Conservation (phyloP, 768 basidiomycete species). For the Boletus edulis region DNA sequence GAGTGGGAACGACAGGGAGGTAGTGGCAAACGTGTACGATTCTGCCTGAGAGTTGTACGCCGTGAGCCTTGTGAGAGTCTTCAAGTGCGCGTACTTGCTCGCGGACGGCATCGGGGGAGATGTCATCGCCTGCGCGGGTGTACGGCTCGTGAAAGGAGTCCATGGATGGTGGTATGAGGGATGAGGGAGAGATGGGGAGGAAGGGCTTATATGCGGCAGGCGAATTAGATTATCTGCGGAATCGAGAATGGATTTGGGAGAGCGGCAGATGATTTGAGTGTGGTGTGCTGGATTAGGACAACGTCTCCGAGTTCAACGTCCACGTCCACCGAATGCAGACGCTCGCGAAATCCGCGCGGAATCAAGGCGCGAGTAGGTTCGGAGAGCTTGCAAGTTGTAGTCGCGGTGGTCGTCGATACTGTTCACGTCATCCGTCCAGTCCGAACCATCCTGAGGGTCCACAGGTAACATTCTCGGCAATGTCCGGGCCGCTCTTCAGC, state of each 20-base stretch:
- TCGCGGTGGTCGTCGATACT: slow-evolving; percentile 1
- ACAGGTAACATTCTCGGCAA: slow-evolving; percentile 10
- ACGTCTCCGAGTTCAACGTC: not conserved
- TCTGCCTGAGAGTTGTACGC: slow-evolving; percentile 76
- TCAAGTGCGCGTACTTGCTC: slow-evolving; percentile 71
- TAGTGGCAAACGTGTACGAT: slow-evolving; percentile 93
- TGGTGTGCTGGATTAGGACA: slow-evolving; percentile 28
- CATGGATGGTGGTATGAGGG: slow-evolving; percentile 37
- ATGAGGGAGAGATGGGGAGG: not conserved
- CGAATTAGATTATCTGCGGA: slow-evolving; percentile 27
- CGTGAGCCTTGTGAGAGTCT: slow-evolving; percentile 63
- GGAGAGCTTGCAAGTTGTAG: not conserved
- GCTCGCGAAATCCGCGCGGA: not conserved
- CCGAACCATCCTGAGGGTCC: not conserved
- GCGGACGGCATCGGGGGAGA: slow-evolving; percentile 71
- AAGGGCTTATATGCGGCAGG: slow-evolving; percentile 19
- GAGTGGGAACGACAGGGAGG: slow-evolving; percentile 72
- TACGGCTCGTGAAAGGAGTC: slow-evolving; percentile 75
- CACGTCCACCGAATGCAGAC: not conserved
- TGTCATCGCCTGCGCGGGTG: slow-evolving; percentile 59
- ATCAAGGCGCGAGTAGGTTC: not conserved
- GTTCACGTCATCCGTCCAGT: not conserved
- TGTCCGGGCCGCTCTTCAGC: slow-evolving; percentile 16
- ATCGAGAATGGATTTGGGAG: slow-evolving; percentile 25
- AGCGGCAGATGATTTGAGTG: slow-evolving; percentile 18